Base-by-base conservation (phyloP, 1,284 basidiomycete species). In the Amylostereum areolatum region DNA sequence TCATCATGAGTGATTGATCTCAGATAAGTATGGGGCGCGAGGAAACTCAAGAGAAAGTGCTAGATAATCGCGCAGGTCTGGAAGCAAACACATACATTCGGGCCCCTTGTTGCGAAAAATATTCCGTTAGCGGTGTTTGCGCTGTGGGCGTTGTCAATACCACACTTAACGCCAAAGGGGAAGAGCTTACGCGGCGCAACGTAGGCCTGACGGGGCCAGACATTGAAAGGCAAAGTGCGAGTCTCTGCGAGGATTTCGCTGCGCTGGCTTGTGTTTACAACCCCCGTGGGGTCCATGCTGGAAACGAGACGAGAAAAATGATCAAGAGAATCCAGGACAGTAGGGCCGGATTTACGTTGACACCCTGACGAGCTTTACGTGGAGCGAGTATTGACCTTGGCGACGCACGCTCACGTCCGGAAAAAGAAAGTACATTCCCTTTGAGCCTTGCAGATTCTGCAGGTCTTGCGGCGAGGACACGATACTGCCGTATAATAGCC, bases 331-430 rank as follows among this genome's bases (percentile, higher is more conserved):
- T 5, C 37, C 52, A 29, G 25, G 36, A 28, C 24, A 33, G 37
- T 12, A 49, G 27, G 37, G 39, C 10, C 28, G 18, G 10, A 77
- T 85, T 74, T 67, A 86, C 92, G 82, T 81, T 56, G 86, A 84
- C 56, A 94, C 76, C 61, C 81, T 76, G 65, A 91, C 73, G 42
- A 95, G 73, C 12, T 78, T 82, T 47, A 94, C 78, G 45, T 82
- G 79, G 42, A 96, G 72, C 56, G 83, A 78, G 67, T 86, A 96
- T 11, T 74, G 77, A 11, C 92, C 92, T 30, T 78, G 72, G 69
- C 77, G 79, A 10, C 89, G 78, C 49, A 96, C 80, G 61, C 89
- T 90, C 56, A 92, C 87, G 64, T 96, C 93, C 6, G 92, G 85
- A 61, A 95, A 96, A 46, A 93, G 70, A 61, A 96, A 94, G 66